These are phyloP conservation scores for Termitomyces bulborhizus DNA, from an alignment of 768 basidiomycete species.

Conservation along the genomic window DNA sequence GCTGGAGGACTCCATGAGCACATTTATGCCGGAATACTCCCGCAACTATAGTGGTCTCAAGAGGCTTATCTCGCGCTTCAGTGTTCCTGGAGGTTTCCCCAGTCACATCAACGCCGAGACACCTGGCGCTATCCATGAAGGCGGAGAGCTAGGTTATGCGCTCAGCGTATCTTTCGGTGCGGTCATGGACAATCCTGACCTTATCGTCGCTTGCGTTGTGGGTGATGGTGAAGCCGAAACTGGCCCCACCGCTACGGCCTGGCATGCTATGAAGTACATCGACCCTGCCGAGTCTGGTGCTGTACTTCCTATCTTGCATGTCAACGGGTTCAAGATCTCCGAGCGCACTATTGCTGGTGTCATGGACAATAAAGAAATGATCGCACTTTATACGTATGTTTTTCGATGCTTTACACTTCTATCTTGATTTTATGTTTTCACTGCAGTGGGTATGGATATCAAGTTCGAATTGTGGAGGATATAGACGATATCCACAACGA, in stretches of 20 bases:
- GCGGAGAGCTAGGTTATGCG: constrained; percentile 87
- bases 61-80: constrained; percentile 69
- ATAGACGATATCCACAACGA: constrained; percentile 64
- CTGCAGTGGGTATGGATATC: constrained; percentile 77
- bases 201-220: constrained; percentile 75
- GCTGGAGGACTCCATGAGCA: constrained; percentile 69
- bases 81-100: constrained; percentile 79
- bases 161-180: constrained; percentile 82
- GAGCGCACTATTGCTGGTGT: constrained; percentile 86
- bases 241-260: constrained; percentile 73
- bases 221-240: constrained; percentile 88
- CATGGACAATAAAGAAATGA: constrained; percentile 86
- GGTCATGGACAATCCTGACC: constrained; percentile 87
- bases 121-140: constrained; percentile 89
- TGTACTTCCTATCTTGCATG: constrained; percentile 85
- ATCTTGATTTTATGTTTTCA: background rate
- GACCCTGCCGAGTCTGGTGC: constrained; percentile 89
- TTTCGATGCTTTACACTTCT: constrained; percentile 1
- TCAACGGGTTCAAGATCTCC: constrained; percentile 88
- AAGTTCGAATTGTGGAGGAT: constrained; percentile 76
- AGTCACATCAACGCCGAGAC: constrained; percentile 80
- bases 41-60: constrained; percentile 54
- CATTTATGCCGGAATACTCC: constrained; percentile 52
- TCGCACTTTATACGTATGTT: constrained; percentile 62
- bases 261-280: constrained; percentile 87